Conservation (phyloP, 768 basidiomycete species). For the Trametes punicea region DNA sequence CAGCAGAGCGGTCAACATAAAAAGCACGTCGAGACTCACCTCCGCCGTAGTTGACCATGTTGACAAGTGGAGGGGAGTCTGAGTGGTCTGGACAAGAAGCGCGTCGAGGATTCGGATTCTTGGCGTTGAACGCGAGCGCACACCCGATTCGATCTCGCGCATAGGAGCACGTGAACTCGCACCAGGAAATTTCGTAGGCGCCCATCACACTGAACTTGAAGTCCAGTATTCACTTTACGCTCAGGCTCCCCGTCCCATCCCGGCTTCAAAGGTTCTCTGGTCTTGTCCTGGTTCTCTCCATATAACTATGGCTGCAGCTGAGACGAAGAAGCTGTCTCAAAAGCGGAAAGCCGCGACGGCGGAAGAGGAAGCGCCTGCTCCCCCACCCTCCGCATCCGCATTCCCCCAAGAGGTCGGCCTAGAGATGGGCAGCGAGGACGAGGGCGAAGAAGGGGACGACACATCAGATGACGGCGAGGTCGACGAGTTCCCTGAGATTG, state of each 20-base stretch:
- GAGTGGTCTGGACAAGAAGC: background rate
- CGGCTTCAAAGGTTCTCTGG: background rate
- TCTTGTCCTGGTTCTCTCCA: background rate
- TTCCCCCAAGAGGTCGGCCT: conserved; percentile 45
- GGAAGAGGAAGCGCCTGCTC: conserved; percentile 37
- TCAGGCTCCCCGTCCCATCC: background rate
- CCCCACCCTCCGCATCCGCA: conserved; percentile 28
- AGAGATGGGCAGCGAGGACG: conserved; percentile 78
- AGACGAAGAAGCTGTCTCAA: conserved; percentile 36
- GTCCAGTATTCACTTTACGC: background rate
- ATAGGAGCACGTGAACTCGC: conserved; percentile 14
- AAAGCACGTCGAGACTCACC: conserved; percentile 42
- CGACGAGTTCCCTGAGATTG: conserved; percentile 30
- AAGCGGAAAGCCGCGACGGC: conserved; percentile 59
- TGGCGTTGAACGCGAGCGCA: conserved; percentile 7
- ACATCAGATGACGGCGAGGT: conserved; percentile 34
- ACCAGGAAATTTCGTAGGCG: conserved; percentile 27
- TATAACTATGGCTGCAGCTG: conserved; percentile 33
- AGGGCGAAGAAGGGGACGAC: conserved; percentile 54
- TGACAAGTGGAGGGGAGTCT: background rate
- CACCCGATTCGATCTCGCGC: conserved; percentile 30
- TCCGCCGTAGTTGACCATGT: conserved; percentile 86
- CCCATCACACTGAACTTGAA: background rate
- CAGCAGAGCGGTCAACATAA: background rate
- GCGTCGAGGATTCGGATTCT: background rate